phyloP scores from a whole-genome alignment of 164 flowering plant species.

The Piper longum region DNA sequence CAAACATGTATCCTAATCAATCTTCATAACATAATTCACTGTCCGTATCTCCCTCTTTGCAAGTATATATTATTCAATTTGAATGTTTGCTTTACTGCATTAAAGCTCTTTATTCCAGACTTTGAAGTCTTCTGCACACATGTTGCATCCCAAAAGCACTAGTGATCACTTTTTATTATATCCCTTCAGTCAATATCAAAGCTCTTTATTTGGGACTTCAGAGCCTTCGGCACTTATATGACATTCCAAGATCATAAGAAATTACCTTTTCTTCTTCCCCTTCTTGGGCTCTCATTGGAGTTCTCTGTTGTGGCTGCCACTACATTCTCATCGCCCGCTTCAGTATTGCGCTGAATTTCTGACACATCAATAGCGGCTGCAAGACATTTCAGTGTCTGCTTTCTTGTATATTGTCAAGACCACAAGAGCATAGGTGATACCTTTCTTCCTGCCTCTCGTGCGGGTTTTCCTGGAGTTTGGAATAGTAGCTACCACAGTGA shows the following conservation, averaged over 20 bases:
- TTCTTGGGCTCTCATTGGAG: neutral
- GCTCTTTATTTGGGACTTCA: neutral
- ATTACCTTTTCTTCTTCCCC: neutral
- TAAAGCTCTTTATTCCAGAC: too few relatives aligned
- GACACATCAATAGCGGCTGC: neutral
- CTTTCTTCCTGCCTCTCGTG: conserved; percentile 32
- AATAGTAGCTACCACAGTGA: conserved; percentile 3
- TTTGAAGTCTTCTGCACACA: too few relatives aligned
- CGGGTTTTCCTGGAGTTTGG: conserved; percentile 14
- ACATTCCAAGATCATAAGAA: neutral
- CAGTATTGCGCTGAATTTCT: neutral
- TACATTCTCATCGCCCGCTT: neutral
- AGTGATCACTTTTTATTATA: too few relatives aligned
- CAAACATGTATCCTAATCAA: too few relatives aligned
- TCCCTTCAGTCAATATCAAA: neutral
- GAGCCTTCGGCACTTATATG: neutral
- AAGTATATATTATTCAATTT: too few relatives aligned
- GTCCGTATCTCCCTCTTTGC: too few relatives aligned
- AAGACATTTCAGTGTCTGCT: neutral
- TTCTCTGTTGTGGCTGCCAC: neutral
- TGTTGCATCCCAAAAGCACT: too few relatives aligned
- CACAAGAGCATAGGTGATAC: conserved; percentile 9
- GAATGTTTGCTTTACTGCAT: too few relatives aligned
- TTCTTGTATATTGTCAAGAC: neutral
- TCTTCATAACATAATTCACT: too few relatives aligned